phyloP scores from a whole-genome alignment of 768 basidiomycete species.

The Clitopilus passeckerianus region DNA sequence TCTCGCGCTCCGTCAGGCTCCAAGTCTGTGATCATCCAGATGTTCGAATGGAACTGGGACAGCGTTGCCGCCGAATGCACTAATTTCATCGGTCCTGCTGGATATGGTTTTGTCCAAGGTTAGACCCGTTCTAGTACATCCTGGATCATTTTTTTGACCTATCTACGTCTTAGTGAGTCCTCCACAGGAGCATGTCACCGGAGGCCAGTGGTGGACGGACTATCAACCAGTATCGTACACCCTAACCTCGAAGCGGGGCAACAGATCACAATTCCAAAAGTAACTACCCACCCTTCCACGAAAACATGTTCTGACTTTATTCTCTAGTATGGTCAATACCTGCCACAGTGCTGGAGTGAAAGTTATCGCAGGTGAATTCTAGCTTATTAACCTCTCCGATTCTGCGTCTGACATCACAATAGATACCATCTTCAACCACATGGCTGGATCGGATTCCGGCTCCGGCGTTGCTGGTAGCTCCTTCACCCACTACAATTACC shows the following conservation, averaged over 20 bases:
- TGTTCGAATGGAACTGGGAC: conserved; percentile 67
- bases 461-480: conserved; percentile 43
- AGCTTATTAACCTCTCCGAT: not conserved
- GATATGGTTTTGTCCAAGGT: conserved; percentile 74
- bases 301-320: not conserved
- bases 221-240: conserved; percentile 68
- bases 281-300: conserved; percentile 3
- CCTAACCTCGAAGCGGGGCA: conserved; percentile 61
- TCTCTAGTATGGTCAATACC: conserved; percentile 37
- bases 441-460: conserved; percentile 47
- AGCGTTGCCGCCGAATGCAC: conserved; percentile 61
- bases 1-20: not conserved
- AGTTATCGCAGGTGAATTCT: conserved; percentile 43
- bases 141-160: not conserved
- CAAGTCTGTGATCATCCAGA: conserved; percentile 51
- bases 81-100: conserved; percentile 60
- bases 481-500: conserved; percentile 51
- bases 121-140: conserved; percentile 5
- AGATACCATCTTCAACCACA: conserved; percentile 66
- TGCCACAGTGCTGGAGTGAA: conserved; percentile 56
- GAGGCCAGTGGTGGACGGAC: conserved; percentile 70
- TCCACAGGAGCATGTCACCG: conserved; percentile 52
- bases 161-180: conserved; percentile 31
- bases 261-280: conserved; percentile 44
- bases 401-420: not conserved